A percentile compares a stretch with the other conserved stretches of the same genome.
Conservation (phyloP, 257 asterid genomes). For the Ligustrum vulgare region DNA sequence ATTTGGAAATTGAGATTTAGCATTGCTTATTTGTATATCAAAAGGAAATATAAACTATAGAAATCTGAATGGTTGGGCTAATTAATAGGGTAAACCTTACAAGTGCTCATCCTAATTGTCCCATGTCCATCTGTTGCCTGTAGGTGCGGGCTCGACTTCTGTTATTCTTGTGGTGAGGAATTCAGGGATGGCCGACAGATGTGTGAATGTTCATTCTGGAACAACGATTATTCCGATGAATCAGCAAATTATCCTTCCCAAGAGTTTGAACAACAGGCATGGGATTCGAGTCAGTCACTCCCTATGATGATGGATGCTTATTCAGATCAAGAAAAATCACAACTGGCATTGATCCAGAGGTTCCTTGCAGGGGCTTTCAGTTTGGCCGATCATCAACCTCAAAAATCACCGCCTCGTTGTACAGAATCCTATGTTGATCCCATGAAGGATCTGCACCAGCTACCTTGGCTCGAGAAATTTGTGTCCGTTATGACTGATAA, state of each 20-base stretch:
- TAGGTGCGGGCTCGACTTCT: constrained; percentile 91
- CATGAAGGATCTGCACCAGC: constrained; percentile 92
- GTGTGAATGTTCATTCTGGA: constrained; percentile 73
- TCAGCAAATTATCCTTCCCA: constrained; percentile 45
- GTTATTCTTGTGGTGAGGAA: constrained; percentile 76
- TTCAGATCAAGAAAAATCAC: constrained; percentile 94
- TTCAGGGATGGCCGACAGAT: constrained; percentile 55
- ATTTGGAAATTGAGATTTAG: neutral
- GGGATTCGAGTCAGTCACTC: constrained; percentile 82
- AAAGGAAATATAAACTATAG: neutral
- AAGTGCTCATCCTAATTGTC: neutral
- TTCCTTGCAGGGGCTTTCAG: constrained; percentile 88
- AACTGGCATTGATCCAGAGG: constrained; percentile 84
- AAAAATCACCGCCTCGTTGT: constrained; percentile 67
- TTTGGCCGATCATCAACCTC: constrained; percentile 53
- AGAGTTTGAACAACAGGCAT: constrained; percentile 81
- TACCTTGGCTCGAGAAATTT: constrained; percentile 97
- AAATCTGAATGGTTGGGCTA: neutral
- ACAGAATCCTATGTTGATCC: constrained; percentile 81
- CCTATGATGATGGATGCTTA: constrained; percentile 78
- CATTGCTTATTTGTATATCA: neutral
- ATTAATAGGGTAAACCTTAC: neutral
- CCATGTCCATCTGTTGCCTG: neutral
- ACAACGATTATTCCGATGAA: constrained; percentile 50
- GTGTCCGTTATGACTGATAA: constrained; percentile 85